Percentiles rank a stretch among this genome's conserved stretches.
Conservation (phyloP, 1,284 basidiomycete genomes). For the Anthracocystis panici-leucophaei region DNA sequence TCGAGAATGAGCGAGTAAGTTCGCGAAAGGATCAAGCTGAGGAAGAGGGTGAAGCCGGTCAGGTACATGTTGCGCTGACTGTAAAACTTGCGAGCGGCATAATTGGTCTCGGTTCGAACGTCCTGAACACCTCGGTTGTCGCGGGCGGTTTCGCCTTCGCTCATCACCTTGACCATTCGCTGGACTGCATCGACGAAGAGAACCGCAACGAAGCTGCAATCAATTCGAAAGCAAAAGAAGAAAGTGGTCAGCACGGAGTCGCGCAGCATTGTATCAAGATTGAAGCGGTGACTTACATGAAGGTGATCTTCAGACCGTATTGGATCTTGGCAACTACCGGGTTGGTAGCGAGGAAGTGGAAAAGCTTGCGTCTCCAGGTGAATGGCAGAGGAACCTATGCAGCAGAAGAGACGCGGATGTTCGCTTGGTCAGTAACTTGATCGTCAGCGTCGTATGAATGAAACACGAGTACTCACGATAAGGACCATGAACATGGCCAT, state of each 20-base stretch:
- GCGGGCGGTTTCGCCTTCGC: constrained; percentile 80
- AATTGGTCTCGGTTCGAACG: constrained; percentile 82
- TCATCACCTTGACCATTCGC: constrained; percentile 87
- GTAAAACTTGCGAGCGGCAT: constrained; percentile 90
- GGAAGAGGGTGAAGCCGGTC: constrained; percentile 83
- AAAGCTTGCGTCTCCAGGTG: constrained; percentile 78
- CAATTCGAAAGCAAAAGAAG: not conserved
- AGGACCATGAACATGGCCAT: constrained; percentile 68
- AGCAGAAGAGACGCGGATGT: not conserved
- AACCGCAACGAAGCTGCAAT: constrained; percentile 82
- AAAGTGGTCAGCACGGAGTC: not conserved
- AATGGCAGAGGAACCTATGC: constrained; percentile 78
- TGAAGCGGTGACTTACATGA: constrained; percentile 77
- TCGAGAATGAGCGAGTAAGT: constrained; percentile 92
- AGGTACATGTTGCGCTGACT: constrained; percentile 81
- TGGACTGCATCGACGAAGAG: constrained; percentile 88
- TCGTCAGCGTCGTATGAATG: not conserved
- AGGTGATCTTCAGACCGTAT: constrained; percentile 86
- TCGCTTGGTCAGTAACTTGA: not conserved
- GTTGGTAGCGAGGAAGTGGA: constrained; percentile 77
- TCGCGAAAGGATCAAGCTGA: constrained; percentile 82
- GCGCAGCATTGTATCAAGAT: not conserved
- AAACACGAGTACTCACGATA: constrained; percentile 42
- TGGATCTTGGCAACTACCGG: constrained; percentile 72
- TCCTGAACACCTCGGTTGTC: constrained; percentile 76